Evolutionary conservation across 495 filamentous ascomycete genomes (phyloP), one percentile per base, ranked within the genome.

Genomic region (Gamarada debralockiae): DNA sequence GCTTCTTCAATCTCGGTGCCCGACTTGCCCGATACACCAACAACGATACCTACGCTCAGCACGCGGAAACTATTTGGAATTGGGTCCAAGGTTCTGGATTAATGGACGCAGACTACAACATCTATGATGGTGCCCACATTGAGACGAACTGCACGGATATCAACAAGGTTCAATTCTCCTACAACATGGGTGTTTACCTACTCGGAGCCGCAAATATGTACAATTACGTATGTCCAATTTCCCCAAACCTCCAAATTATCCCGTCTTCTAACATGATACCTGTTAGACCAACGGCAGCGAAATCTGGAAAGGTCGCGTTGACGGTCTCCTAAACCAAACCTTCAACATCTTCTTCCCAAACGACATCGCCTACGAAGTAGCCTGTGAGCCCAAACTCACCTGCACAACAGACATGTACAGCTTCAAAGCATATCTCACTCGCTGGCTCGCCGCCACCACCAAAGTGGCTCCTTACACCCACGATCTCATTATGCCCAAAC

Each of bases 381-480:
- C 82, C n/a, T 95, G 90, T 72, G 89, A 93, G 62, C 67, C 78
- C 2, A 67, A 66, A 25, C 63, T 71, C 41, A 70, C 45, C 0
- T 92, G 89, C 71, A 82, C 89, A 62, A 79, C 81, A 34, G 89
- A 93, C 61, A 87, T 91, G 72, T 77, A 78, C 37, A 87, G 84
- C 34, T 95, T 92, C 81, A 95, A 93, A 69, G 87, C 87, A 29
- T 95, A 91, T 70, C 73, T 92, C 14, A 73, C 87, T 20, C 86
- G 90, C 21, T 95, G 89, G 86, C 77, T 95, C 67, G 81, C 82
- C n/a, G 70, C 73, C 5, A 77, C 80, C 3, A 84, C 84, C 7
- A 80, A 88, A 57, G 63, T 92, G 43, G 88, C 84, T 0, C 89
- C 90, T 2, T 86, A 81, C 64, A 83, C 77, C 2, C 69, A 68